Base-by-base conservation (phyloP, 768 basidiomycete species). In the Pleurotus djamor region DNA sequence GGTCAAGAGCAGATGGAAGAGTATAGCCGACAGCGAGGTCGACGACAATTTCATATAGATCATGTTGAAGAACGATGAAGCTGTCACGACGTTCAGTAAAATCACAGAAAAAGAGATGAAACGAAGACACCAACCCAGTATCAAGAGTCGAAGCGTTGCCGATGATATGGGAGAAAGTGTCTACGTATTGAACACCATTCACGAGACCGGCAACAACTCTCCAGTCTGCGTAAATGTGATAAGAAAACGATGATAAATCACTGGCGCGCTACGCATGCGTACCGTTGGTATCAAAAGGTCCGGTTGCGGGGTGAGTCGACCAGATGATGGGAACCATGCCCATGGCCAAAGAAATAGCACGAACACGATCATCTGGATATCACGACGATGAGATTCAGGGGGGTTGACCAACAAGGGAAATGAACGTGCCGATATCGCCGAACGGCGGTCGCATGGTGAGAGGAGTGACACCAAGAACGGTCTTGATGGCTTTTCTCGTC, bases 21-120 rank as follows among this genome's bases (percentile, higher is more conserved):
- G 92, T 88, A 75, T 94, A 95, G 21, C 91, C 93, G 59, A 89
- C 81, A 33, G 95, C 95, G 63, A 98, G 84, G 66, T 96, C 92
- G 54, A 96, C 94, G 10, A 92, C 91, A 66, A 92, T 85, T 63
- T 87, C 74, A 64, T 79, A 96, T 38, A 96, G 77, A 71, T 97
- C 96, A 65, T 95, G 93, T 71, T 94, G 82, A 58, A 98, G 78
- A 36, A 96, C 92, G 66, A 96, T 85, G 79, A 98, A 97, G 67
- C 94, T 80, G 44, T 38, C 17, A 52, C 10, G 44, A 9, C 50
- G 34, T 13, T 16, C 33, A 12, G 5, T 14, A 38, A 21, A 9
- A 21, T 6, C 21, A 8, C 32, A 5, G 8, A 35, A 10, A 5
- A 5, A 9, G 10, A 1, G 13, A 32, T n/a, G 21, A 34, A 3